These are phyloP conservation scores for Suhomyces prunicola DNA, from an alignment of 805 yeast species.

Conservation along the genomic window DNA sequence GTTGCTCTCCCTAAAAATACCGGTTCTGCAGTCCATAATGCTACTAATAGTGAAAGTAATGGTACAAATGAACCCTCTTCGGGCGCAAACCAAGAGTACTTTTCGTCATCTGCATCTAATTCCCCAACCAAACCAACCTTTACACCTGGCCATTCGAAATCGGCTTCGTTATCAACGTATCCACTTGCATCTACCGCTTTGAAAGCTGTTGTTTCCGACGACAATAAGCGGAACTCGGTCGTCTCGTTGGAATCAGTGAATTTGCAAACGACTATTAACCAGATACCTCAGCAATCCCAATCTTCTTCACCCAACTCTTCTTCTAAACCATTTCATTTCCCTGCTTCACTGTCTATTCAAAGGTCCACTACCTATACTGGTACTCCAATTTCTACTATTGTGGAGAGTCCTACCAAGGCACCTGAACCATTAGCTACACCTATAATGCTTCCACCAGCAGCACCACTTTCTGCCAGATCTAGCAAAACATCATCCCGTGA, in stretches of 20 bases:
- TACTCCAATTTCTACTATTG: slow-evolving; percentile 44
- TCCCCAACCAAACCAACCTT: slow-evolving; percentile 19
- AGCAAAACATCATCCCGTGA: slow-evolving; percentile 16
- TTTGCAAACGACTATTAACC: slow-evolving; percentile 11
- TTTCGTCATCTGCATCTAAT: slow-evolving; percentile 17
- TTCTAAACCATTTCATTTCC: slow-evolving; percentile 6
- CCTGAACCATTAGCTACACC: slow-evolving; percentile 15
- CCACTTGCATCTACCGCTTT: slow-evolving; percentile 65
- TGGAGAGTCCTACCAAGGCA: slow-evolving; percentile 38
- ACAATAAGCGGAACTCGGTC: slow-evolving; percentile 37
- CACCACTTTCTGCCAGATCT: slow-evolving; percentile 9
- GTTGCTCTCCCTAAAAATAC: slow-evolving; percentile 33
- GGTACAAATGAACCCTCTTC: neutral
- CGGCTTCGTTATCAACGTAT: slow-evolving; percentile 32
- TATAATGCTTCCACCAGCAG: slow-evolving; percentile 9
- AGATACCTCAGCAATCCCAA: slow-evolving; percentile 9
- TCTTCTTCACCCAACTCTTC: slow-evolving; percentile 8
- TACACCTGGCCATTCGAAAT: slow-evolving; percentile 28
- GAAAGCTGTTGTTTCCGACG: slow-evolving; percentile 66
- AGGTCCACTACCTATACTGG: slow-evolving; percentile 31
- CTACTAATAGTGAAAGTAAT: slow-evolving; percentile 1
- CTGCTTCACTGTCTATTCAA: slow-evolving; percentile 9
- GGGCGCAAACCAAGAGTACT: slow-evolving; percentile 4
- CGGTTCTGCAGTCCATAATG: neutral
- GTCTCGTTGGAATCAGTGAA: slow-evolving; percentile 14